Evolutionary conservation across 306 rosid genomes (phyloP).

Genomic region (Parietaria judaica): DNA sequence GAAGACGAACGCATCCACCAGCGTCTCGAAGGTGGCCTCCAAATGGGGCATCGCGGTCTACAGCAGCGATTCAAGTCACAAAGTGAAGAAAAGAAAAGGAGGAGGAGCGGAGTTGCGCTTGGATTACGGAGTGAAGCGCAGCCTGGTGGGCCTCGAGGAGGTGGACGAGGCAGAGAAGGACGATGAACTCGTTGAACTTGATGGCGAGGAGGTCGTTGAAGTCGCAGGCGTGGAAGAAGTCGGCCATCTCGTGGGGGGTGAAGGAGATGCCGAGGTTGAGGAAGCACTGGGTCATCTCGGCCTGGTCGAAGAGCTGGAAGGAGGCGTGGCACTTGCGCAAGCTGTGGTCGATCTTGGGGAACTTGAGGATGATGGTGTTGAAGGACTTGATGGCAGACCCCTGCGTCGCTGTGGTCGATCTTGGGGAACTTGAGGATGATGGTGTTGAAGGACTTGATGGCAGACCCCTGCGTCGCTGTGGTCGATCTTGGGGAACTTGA

Average conservation of each 20-base stretch:
- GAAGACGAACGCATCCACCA: slow-evolving; percentile 86
- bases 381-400: slow-evolving; percentile 73
- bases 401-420: slow-evolving; percentile 58
- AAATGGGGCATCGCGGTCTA: slow-evolving; percentile 57
- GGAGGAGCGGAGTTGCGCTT: neutral
- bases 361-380: slow-evolving; percentile 73
- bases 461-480: slow-evolving; percentile 55
- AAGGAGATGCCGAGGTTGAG: slow-evolving; percentile 52
- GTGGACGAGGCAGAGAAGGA: slow-evolving; percentile 77
- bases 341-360: slow-evolving; percentile 86
- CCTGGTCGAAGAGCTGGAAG: slow-evolving; percentile 70
- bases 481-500: slow-evolving; percentile 89
- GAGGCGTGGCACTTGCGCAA: slow-evolving; percentile 70
- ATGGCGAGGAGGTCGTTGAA: slow-evolving; percentile 69
- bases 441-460: slow-evolving; percentile 66
- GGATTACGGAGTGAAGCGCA: slow-evolving; percentile 2
- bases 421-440: slow-evolving; percentile 86
- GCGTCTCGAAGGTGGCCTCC: slow-evolving; percentile 79
- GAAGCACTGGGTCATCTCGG: slow-evolving; percentile 71
- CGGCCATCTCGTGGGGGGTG: slow-evolving; percentile 63
- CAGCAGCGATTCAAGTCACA: slow-evolving; percentile 38
- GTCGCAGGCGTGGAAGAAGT: slow-evolving; percentile 85
- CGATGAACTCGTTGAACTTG: slow-evolving; percentile 77
- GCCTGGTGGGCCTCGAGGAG: slow-evolving; percentile 68
- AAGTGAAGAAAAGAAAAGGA: slow-evolving; percentile 14